Evolutionary conservation across 352 stramenopile species (phyloP).

Genomic region (Phytopythium litorale): DNA sequence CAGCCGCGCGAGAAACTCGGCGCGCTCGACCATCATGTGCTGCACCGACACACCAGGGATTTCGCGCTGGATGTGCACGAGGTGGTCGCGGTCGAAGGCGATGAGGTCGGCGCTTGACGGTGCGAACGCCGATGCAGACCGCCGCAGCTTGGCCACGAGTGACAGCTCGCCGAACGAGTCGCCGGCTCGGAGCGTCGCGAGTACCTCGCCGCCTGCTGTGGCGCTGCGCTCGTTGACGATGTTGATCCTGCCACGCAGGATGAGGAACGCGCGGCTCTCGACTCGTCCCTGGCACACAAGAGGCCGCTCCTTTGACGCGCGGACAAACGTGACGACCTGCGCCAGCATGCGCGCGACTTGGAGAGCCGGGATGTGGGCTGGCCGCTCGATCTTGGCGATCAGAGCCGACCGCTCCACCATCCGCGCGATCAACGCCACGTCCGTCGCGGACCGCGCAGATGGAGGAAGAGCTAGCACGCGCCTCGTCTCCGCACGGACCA

Average conservation of each 20-base stretch:
- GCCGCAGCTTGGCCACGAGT: slow-evolving; percentile 63
- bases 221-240: slow-evolving; percentile 63
- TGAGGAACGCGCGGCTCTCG: slow-evolving; percentile 75
- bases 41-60: slow-evolving; percentile 62
- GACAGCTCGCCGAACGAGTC: slow-evolving; percentile 73
- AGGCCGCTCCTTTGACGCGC: slow-evolving; percentile 43
- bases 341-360: slow-evolving; percentile 49
- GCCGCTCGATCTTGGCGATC: slow-evolving; percentile 65
- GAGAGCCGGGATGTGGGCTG: slow-evolving; percentile 36
- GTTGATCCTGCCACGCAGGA: slow-evolving; percentile 67
- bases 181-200: slow-evolving; percentile 61
- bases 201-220: slow-evolving; percentile 33
- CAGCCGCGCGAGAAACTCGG: slow-evolving; percentile 55
- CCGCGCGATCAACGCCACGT: slow-evolving; percentile 51
- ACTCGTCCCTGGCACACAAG: slow-evolving; percentile 72
- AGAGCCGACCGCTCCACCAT: slow-evolving; percentile 60
- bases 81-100: slow-evolving; percentile 61
- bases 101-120: slow-evolving; percentile 64
- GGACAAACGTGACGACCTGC: slow-evolving; percentile 47
- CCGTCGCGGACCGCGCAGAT: slow-evolving; percentile 28
- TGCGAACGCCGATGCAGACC: slow-evolving; percentile 62
- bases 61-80: slow-evolving; percentile 27
- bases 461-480: slow-evolving; percentile 43
- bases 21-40: slow-evolving; percentile 67
- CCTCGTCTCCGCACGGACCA: slow-evolving; percentile 64